A percentile compares a stretch with the other conserved stretches of the same genome.
Evolutionary conservation across 495 filamentous ascomycete species (phyloP).

Genomic region (Rhypophila decipiens): DNA sequence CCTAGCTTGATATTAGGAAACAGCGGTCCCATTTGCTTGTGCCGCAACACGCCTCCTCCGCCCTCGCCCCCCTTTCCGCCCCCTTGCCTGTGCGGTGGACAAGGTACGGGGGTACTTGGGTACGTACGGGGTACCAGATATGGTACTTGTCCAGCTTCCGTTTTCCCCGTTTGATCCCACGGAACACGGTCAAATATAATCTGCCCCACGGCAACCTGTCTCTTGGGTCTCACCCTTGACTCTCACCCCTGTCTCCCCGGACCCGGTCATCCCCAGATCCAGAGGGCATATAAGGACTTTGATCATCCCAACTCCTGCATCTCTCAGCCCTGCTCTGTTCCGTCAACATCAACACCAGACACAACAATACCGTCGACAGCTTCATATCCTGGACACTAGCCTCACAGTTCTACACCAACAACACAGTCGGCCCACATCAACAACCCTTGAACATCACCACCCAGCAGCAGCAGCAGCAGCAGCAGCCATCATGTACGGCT

Average conservation of each 20-base stretch:
- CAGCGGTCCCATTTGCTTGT: constrained; percentile 8
- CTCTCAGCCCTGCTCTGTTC: background rate
- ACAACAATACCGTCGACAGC: background rate
- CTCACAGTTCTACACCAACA: background rate
- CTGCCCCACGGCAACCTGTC: constrained; percentile 28
- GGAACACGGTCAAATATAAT: constrained; percentile 11
- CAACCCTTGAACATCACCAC: constrained; percentile 8
- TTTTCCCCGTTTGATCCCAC: constrained; percentile 7
- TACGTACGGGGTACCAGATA: too few species aligned
- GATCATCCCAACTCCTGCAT: constrained; percentile 1
- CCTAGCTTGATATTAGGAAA: constrained; percentile 1
- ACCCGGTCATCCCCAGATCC: background rate
- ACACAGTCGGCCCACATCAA: constrained; percentile 2
- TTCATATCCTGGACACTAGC: background rate
- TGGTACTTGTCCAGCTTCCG: too few species aligned
- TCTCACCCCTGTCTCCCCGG: constrained; percentile 1
- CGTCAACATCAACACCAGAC: background rate
- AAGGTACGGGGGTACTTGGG: constrained; percentile 1
- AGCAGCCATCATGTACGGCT: constrained; percentile 36
- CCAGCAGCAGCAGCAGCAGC: constrained; percentile 6
- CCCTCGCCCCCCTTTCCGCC: background rate
- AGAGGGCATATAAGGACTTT: constrained; percentile 10
- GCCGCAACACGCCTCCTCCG: constrained; percentile 9
- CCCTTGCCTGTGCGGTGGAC: constrained; percentile 11
- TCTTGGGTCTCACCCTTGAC: constrained; percentile 15